Percentiles rank a stretch among this genome's conserved stretches.
Conservation (phyloP, 257 asterid genomes). For the Ligustrum vulgare region DNA sequence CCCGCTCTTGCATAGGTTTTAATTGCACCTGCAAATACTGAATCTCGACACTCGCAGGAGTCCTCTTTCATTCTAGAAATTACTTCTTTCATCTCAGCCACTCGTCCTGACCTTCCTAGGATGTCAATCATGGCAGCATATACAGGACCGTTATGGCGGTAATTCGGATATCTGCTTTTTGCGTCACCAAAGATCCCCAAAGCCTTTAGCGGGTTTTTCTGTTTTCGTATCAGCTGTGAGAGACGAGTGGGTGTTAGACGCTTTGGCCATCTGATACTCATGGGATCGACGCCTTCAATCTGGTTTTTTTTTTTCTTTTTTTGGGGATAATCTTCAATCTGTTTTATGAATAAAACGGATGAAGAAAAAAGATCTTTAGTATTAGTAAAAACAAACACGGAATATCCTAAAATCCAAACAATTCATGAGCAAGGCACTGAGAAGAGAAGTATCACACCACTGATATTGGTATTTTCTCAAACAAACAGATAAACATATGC, state of each 20-base stretch:
- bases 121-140: conserved; percentile 70
- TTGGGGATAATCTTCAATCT: no score
- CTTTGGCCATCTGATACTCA: conserved; percentile 90
- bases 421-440: neutral
- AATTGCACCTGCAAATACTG: conserved; percentile 58
- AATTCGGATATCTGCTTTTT: conserved; percentile 58
- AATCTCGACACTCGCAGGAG: conserved; percentile 74
- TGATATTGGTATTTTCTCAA: neutral
- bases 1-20: conserved; percentile 59
- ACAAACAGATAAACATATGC: neutral
- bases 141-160: conserved; percentile 76
- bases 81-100: conserved; percentile 69
- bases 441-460: neutral
- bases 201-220: conserved; percentile 82
- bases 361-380: neutral
- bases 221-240: conserved; percentile 59
- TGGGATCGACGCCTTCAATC: conserved; percentile 25
- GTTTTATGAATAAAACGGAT: neutral
- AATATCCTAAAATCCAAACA: neutral
- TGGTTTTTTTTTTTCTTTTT: no score
- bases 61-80: conserved; percentile 69
- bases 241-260: conserved; percentile 67
- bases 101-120: conserved; percentile 61
- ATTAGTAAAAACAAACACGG: neutral
- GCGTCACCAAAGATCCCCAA: conserved; percentile 70